Evolutionary conservation across 2,329 filamentous ascomycete genomes (phyloP).

Genomic region (Sclerotinia glacialis): DNA sequence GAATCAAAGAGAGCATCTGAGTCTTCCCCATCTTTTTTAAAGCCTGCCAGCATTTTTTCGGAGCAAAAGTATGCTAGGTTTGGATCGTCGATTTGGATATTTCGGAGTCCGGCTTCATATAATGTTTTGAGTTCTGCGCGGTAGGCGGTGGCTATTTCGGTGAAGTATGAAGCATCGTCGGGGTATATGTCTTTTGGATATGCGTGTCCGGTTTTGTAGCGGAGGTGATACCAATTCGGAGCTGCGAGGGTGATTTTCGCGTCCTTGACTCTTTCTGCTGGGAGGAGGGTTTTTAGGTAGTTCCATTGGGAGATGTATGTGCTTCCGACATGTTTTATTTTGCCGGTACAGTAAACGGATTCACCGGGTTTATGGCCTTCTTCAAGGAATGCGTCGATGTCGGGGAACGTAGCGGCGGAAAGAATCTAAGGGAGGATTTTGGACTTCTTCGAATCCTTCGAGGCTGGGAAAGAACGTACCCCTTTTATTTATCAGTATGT

Average conservation of each 20-base stretch:
- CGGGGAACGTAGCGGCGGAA: conserved; percentile 44
- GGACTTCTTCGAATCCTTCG: conserved; percentile 35
- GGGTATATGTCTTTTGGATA: conserved; percentile 51
- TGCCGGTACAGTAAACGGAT: conserved; percentile 46
- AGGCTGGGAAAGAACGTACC: conserved; percentile 36
- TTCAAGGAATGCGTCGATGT: conserved; percentile 44
- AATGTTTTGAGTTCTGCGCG: conserved; percentile 51
- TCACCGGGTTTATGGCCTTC: conserved; percentile 48
- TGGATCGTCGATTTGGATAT: conserved; percentile 56
- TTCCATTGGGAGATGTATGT: conserved; percentile 56
- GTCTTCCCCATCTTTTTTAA: conserved; percentile 66
- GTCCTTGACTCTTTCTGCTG: conserved; percentile 59
- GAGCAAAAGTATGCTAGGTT: conserved; percentile 71
- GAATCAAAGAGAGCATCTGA: conserved; percentile 69
- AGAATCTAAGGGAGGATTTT: conserved; percentile 39
- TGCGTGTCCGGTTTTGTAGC: conserved; percentile 53
- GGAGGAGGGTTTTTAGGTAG: conserved; percentile 56
- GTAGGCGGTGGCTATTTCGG: conserved; percentile 53
- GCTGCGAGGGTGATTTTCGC: conserved; percentile 68
- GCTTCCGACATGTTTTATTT: conserved; percentile 48
- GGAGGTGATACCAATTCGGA: conserved; percentile 67
- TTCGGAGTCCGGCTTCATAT: conserved; percentile 51
- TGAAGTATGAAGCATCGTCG: conserved; percentile 52
- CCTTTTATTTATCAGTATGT: conserved; percentile 15
- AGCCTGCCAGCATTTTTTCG: conserved; percentile 67